phyloP scores from a whole-genome alignment of 1,284 basidiomycete genomes.

The Somion occarium region DNA sequence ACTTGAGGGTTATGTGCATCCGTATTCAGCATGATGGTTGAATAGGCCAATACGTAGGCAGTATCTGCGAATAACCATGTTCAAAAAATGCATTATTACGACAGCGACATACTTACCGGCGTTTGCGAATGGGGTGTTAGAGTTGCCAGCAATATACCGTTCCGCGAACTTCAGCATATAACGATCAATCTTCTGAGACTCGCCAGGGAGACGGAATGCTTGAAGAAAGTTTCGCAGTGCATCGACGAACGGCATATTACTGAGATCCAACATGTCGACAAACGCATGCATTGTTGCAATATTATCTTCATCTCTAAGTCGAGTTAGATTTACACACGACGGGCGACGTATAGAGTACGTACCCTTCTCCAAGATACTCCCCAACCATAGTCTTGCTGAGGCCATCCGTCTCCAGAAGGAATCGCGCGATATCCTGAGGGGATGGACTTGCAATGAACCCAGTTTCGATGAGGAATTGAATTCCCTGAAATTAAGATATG shows the following conservation, averaged over 20 bases:
- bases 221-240: slow-evolving; percentile 87
- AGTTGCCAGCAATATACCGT: slow-evolving; percentile 86
- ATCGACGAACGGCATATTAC: slow-evolving; percentile 77
- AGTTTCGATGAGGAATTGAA: slow-evolving; percentile 85
- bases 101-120: slow-evolving; percentile 48
- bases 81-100: not conserved
- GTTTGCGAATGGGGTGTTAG: slow-evolving; percentile 78
- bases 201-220: slow-evolving; percentile 92
- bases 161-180: slow-evolving; percentile 98
- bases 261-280: slow-evolving; percentile 87
- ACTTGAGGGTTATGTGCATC: slow-evolving; percentile 93
- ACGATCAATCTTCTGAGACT: slow-evolving; percentile 97
- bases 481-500: slow-evolving; percentile 49
- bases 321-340: slow-evolving; percentile 12
- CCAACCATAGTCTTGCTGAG: slow-evolving; percentile 96
- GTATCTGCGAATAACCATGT: slow-evolving; percentile 53
- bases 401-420: slow-evolving; percentile 89
- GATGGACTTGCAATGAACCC: slow-evolving; percentile 81
- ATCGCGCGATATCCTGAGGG: slow-evolving; percentile 82
- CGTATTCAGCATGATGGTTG: slow-evolving; percentile 92
- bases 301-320: slow-evolving; percentile 74
- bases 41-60: slow-evolving; percentile 91
- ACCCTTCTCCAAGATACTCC: slow-evolving; percentile 97
- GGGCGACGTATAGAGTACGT: slow-evolving; percentile 25
- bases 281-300: slow-evolving; percentile 95